Evolutionary conservation across 352 stramenopile genomes (phyloP).

Genomic region (Chrysophaeum taylorii): DNA sequence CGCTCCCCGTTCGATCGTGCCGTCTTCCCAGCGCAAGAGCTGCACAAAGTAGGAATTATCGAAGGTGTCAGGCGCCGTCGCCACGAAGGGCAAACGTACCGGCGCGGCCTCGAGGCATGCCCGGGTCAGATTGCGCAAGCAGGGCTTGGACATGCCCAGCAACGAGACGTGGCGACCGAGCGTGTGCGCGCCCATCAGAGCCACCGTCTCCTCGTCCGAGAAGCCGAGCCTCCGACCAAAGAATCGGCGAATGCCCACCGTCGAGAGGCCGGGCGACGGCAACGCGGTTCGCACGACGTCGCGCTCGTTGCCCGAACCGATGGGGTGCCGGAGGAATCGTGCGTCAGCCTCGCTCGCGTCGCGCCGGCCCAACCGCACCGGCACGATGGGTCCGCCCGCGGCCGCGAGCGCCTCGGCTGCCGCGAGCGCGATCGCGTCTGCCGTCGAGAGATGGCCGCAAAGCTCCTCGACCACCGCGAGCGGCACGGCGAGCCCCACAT

Average conservation of each 20-base stretch:
- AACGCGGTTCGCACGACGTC: constrained; percentile 31
- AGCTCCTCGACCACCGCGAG: constrained; percentile 31
- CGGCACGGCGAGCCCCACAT: constrained; percentile 31
- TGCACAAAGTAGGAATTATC: constrained; percentile 37
- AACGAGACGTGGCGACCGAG: constrained; percentile 42
- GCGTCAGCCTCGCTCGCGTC: constrained; percentile 29
- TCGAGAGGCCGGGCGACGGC: constrained; percentile 36
- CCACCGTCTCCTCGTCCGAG: constrained; percentile 39
- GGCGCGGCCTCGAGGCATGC: constrained; percentile 43
- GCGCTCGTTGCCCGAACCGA: constrained; percentile 23
- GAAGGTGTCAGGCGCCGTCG: constrained; percentile 26
- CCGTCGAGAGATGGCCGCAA: constrained; percentile 24
- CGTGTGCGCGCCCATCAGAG: constrained; percentile 34
- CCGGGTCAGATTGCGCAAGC: constrained; percentile 39
- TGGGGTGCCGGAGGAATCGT: constrained; percentile 17
- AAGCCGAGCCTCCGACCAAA: constrained; percentile 35
- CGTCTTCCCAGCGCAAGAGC: constrained; percentile 38
- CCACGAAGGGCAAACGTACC: constrained; percentile 40
- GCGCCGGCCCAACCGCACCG: constrained; percentile 29
- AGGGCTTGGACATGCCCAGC: constrained; percentile 38
- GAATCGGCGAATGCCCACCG: constrained; percentile 39
- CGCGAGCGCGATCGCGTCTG: constrained; percentile 38
- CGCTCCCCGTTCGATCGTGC: constrained; percentile 32
- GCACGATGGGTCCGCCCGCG: constrained; percentile 33
- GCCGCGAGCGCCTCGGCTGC: constrained; percentile 34